Evolutionary conservation across 129 eudicot species (phyloP).

Genomic region (Silybum marianum): DNA sequence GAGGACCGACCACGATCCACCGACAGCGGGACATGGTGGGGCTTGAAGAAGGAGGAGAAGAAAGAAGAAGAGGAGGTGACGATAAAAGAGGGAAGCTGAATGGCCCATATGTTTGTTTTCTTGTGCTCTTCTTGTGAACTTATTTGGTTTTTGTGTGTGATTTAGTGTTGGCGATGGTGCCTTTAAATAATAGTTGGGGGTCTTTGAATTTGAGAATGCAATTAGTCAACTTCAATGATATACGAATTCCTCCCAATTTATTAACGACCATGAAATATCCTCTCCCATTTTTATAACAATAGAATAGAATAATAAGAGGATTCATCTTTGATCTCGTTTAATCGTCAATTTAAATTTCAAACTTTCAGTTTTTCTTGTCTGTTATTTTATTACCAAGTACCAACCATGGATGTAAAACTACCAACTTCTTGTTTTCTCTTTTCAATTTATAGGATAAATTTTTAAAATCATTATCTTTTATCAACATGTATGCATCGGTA

Average conservation of each 20-base stretch:
- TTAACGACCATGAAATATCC: not conserved
- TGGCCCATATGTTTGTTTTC: not conserved
- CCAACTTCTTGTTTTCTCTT: too few species aligned
- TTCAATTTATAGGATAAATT: not conserved
- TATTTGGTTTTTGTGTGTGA: not conserved
- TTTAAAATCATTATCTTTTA: too few species aligned
- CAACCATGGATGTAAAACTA: too few species aligned
- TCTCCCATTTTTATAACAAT: not conserved
- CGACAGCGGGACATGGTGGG: not conserved
- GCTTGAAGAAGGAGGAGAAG: not conserved
- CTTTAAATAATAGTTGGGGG: not conserved
- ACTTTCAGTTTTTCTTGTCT: too few species aligned
- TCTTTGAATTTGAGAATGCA: not conserved
- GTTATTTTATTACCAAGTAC: too few species aligned
- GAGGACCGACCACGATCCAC: not conserved
- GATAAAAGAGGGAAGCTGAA: not conserved
- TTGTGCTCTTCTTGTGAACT: not conserved
- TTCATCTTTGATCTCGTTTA: too few species aligned
- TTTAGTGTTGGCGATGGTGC: not conserved
- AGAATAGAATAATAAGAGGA: too few species aligned
- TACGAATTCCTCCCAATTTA: not conserved
- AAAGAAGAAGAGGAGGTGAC: slow-evolving; percentile 2
- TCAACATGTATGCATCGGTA: too few species aligned
- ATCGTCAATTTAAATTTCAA: too few species aligned
- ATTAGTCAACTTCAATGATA: not conserved